Evolutionary conservation across 495 filamentous ascomycete genomes (phyloP).

Genomic region (Lophium mytilinum): DNA sequence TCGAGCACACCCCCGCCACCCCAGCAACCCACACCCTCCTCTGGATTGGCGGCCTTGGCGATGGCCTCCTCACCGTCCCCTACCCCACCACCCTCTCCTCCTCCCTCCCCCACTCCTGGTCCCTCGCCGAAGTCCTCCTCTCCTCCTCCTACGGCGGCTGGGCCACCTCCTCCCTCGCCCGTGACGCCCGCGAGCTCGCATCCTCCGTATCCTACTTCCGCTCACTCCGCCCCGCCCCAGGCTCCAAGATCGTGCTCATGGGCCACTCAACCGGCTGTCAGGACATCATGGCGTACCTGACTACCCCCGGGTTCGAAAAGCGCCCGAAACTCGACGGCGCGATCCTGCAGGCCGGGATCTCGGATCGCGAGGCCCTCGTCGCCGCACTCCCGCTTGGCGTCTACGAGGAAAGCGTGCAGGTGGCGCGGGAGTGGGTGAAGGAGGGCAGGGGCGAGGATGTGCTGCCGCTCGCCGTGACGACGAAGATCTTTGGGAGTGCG

Average conservation of each 20-base stretch:
- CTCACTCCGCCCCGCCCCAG: slow-evolving; percentile 18
- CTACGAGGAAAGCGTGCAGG: slow-evolving; percentile 44
- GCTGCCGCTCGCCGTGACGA: slow-evolving; percentile 46
- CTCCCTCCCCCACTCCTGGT: slow-evolving; percentile 54
- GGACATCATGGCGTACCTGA: slow-evolving; percentile 71
- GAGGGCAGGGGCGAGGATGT: slow-evolving; percentile 48
- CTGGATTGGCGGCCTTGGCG: slow-evolving; percentile 77
- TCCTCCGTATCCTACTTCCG: slow-evolving; percentile 65
- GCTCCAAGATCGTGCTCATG: slow-evolving; percentile 67
- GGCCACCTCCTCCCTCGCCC: slow-evolving; percentile 56
- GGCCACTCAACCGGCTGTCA: slow-evolving; percentile 87
- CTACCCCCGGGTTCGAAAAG: slow-evolving; percentile 8
- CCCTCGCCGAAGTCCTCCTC: slow-evolving; percentile 54
- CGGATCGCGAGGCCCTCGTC: slow-evolving; percentile 62
- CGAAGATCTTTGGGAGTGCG: slow-evolving; percentile 43
- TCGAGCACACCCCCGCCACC: slow-evolving; percentile 44
- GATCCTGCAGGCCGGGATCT: slow-evolving; percentile 74
- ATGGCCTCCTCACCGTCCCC: slow-evolving; percentile 63
- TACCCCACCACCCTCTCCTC: slow-evolving; percentile 50
- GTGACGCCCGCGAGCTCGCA: slow-evolving; percentile 67
- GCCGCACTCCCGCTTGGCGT: slow-evolving; percentile 33
- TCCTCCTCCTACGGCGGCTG: slow-evolving; percentile 64
- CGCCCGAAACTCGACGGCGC: slow-evolving; percentile 61
- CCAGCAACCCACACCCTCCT: slow-evolving; percentile 55
- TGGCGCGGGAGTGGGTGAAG: slow-evolving; percentile 47